phyloP scores from a whole-genome alignment of 2,329 filamentous ascomycete species.

The Beauveria asiatica region DNA sequence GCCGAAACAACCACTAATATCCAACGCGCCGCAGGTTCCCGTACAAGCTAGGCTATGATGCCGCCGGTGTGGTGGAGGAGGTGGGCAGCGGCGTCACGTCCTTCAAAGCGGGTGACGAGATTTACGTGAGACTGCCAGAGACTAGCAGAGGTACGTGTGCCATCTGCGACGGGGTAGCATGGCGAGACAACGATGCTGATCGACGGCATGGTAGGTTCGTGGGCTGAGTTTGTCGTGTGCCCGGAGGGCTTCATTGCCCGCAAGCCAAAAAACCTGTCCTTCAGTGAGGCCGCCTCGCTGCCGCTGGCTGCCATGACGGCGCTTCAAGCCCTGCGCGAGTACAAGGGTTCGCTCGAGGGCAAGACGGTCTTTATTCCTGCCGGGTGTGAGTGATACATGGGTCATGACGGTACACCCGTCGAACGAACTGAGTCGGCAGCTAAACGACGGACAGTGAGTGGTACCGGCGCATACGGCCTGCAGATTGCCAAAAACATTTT shows the following conservation, averaged over 20 bases:
- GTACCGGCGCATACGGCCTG: conserved; percentile 21
- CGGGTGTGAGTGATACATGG: conserved; percentile 15
- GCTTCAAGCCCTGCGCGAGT: conserved; percentile 28
- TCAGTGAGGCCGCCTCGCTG: conserved; percentile 34
- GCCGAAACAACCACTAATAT: no score
- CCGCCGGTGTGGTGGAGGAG: conserved; percentile 3
- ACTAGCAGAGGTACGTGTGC: conserved; percentile 14
- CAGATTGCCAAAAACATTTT: conserved; percentile 38
- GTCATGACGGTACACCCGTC: no score
- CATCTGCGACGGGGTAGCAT: neutral
- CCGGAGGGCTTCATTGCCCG: conserved; percentile 24
- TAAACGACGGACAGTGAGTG: conserved; percentile 14
- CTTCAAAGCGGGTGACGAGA: conserved; percentile 8
- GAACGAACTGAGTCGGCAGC: neutral
- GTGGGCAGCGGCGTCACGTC: neutral
- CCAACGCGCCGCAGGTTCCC: conserved; percentile 6
- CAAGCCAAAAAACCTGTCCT: conserved; percentile 32
- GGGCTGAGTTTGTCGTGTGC: conserved; percentile 28
- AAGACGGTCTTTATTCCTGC: conserved; percentile 20
- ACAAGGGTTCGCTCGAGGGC: conserved; percentile 31
- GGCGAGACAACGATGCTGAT: neutral
- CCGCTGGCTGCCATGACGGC: conserved; percentile 35
- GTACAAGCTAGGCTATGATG: conserved; percentile 6
- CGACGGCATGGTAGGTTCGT: conserved; percentile 20
- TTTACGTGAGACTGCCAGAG: conserved; percentile 18